A percentile compares a stretch with the other conserved stretches of the same genome.
Evolutionary conservation across 495 filamentous ascomycete genomes (phyloP).

Genomic region (Neurospora hispaniola): DNA sequence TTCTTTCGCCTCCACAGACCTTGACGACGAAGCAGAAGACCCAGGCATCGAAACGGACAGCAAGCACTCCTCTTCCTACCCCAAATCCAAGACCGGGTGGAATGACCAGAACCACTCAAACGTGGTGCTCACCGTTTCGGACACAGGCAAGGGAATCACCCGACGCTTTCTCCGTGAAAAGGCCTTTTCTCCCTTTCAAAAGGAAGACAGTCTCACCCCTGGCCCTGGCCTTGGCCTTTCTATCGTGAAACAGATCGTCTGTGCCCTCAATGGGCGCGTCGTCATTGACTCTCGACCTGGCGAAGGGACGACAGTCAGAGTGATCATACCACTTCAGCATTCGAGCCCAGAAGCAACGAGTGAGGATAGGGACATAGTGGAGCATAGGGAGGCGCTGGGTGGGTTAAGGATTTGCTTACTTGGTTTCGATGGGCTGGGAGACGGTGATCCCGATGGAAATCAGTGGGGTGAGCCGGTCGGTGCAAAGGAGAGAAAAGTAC

Average conservation of each 20-base stretch:
- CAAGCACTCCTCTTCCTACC: conserved; percentile 3
- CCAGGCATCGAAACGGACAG: conserved; percentile 17
- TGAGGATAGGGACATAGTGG: conserved; percentile 7
- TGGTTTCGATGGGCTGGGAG: conserved; percentile 16
- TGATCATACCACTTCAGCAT: conserved; percentile 34
- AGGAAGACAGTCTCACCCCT: conserved; percentile 54
- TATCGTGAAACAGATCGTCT: conserved; percentile 56
- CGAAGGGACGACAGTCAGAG: conserved; percentile 48
- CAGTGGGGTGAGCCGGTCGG: not conserved
- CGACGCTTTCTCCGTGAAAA: conserved; percentile 56
- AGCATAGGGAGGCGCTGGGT: conserved; percentile 26
- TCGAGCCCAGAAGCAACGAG: conserved; percentile 1
- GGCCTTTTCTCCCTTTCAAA: conserved; percentile 60
- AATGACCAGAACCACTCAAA: conserved; percentile 11
- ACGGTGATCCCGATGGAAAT: not conserved
- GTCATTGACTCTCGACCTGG: conserved; percentile 46
- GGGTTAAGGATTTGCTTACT: conserved; percentile 18
- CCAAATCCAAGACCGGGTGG: not conserved
- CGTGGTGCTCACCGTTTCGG: conserved; percentile 40
- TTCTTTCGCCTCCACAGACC: not conserved
- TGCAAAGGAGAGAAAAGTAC: not conserved
- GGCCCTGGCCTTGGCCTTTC: conserved; percentile 63
- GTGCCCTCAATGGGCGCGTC: conserved; percentile 48
- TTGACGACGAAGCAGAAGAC: not conserved
- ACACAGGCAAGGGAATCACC: conserved; percentile 61